Base-by-base conservation (phyloP, 495 filamentous ascomycete genomes). In the Immersiella caudata region DNA sequence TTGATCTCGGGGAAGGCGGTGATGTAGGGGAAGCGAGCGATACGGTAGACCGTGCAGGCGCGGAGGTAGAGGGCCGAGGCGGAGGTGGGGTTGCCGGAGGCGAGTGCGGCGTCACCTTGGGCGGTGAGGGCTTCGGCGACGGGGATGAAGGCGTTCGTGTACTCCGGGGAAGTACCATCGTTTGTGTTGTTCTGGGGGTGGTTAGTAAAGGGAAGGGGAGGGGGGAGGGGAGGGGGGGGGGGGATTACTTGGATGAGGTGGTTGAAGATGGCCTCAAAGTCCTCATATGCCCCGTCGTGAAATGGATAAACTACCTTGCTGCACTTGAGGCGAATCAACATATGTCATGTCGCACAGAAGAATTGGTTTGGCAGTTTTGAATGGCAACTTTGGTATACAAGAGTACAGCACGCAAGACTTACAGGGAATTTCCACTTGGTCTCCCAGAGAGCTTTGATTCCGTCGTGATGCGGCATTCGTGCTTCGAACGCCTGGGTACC, bases 341-440 rank as follows among this genome's bases (percentile, higher is more conserved):
- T 62, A 60, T 50, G 27, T 54, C 67, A 20, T 46, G 22, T 46
- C 16, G 8, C 21, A 60, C 29, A 33, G 29, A 60, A 22, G 24
- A 22, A 35, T 22, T 57, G 50, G 56, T 16, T 26, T 60, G 11
- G 14, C 14, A 24, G 40, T 21, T 36, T 22, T 21, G 16, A 20
- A 35, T 36, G 36, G 9, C 29, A 24, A 14, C 9, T 50, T 18
- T 27, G 20, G 14, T 58, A 29, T 29, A 33, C 18, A n/a, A 18
- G n/a, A 40, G n/a, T 8, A 25, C 59, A 49, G n/a, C 18, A 25
- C 12, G 22, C n/a, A 59, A 67, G 29, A 71, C 75, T 70, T 67
- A 91, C 89, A 4, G 86, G 88, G 65, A 87, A 83, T 77, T 88
- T 88, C 91, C 90, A 94, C 76, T 92, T 92, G 4, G 88, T 88